Conservation (phyloP, 441 rosid genomes). For the Populus hybrid region DNA sequence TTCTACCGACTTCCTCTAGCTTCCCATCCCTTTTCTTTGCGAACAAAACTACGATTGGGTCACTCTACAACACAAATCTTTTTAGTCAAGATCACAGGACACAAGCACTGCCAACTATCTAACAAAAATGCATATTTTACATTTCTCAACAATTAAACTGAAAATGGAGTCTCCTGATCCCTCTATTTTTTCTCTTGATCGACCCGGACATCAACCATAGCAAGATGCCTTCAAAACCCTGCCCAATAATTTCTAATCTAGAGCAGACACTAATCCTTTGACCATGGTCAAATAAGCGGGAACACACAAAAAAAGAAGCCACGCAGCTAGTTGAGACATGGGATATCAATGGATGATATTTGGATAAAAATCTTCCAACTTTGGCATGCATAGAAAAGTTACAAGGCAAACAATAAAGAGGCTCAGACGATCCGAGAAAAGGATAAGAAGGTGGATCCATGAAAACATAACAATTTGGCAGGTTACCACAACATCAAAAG, state of each 20-base stretch:
- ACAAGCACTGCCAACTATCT: background rate
- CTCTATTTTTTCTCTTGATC: background rate
- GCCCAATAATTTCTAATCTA: background rate
- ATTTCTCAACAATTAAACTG: background rate
- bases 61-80: slow-evolving; percentile 51
- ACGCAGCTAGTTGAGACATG: too few relatives aligned
- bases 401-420: background rate
- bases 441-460: background rate
- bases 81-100: slow-evolving; percentile 3
- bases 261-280: too few relatives aligned
- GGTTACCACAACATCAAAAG: background rate
- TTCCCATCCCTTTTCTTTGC: slow-evolving; percentile 53
- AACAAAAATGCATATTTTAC: background rate
- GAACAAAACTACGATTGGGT: slow-evolving; percentile 71
- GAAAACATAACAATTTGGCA: background rate
- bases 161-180: background rate
- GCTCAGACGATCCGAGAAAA: background rate
- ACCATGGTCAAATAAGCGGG: too few relatives aligned
- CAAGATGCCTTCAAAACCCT: background rate
- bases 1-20: slow-evolving; percentile 79
- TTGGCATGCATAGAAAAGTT: too few relatives aligned
- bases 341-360: too few relatives aligned
- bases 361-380: too few relatives aligned
- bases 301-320: too few relatives aligned
- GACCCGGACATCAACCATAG: background rate